Percentiles rank a stretch among this genome's conserved stretches.
Evolutionary conservation across 148 eudicot species (phyloP).

Genomic region (Pouteria glomerata): DNA sequence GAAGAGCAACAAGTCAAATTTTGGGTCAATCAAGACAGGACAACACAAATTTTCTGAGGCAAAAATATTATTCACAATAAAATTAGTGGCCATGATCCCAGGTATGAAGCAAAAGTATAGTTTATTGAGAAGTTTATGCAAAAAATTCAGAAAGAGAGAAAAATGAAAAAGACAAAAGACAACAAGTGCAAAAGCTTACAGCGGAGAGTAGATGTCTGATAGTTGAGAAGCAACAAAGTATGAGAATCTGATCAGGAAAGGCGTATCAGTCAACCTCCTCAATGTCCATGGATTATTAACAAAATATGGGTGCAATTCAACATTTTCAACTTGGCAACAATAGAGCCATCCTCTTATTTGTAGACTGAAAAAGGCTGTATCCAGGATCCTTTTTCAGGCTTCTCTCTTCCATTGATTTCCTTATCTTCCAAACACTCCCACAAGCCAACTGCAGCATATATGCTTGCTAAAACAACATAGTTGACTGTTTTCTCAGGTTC

Average conservation of each 20-base stretch:
- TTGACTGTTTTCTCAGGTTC: conserved; percentile 16
- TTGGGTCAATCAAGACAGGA: no score
- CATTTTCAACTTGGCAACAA: conserved; percentile 11
- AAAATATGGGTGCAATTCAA: no score
- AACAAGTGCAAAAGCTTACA: not conserved
- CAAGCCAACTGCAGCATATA: conserved; percentile 17
- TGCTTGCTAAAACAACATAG: conserved; percentile 24
- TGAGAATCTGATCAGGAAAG: not conserved
- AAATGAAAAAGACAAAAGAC: not conserved
- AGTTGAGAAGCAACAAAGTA: not conserved
- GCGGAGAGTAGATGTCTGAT: not conserved
- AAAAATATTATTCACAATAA: not conserved
- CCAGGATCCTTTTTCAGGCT: conserved; percentile 9
- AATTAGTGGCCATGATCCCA: not conserved
- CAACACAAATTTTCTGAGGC: not conserved
- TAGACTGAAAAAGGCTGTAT: not conserved
- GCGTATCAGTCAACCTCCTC: not conserved
- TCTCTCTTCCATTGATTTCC: conserved; percentile 13
- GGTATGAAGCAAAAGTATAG: not conserved
- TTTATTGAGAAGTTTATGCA: not conserved
- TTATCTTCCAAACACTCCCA: conserved; percentile 13
- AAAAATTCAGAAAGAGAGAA: not conserved
- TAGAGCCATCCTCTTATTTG: not conserved
- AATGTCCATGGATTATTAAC: not conserved
- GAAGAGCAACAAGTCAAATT: not conserved